Evolutionary conservation across 345 rosid species (phyloP).

Genomic region (Cardamine resedifolia): DNA sequence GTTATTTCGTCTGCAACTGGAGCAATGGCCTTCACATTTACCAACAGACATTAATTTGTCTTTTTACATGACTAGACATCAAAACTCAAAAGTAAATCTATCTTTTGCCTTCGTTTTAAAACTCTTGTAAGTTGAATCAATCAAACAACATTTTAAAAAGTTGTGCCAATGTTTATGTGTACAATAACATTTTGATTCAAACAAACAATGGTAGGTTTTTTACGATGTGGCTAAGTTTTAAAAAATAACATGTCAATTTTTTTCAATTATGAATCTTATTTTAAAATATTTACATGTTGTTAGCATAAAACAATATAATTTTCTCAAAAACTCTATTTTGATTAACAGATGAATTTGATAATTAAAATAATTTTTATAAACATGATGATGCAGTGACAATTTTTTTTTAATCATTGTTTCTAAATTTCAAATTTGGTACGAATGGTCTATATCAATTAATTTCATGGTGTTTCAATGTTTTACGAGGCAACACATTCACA

Average conservation of each 20-base stretch:
- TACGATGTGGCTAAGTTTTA: neutral
- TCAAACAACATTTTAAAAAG: neutral
- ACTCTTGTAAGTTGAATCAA: slow-evolving; percentile 5
- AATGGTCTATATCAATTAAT: neutral
- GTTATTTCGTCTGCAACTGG: neutral
- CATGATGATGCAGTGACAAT: neutral
- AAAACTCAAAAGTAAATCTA: neutral
- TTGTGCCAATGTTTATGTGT: slow-evolving; percentile 16
- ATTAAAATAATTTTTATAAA: neutral
- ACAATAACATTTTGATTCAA: neutral
- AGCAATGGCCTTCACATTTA: neutral
- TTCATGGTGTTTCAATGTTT: neutral
- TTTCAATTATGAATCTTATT: neutral
- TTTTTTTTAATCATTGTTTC: neutral
- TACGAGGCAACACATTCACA: neutral
- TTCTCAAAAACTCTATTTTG: neutral
- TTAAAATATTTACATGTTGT: neutral
- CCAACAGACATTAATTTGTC: slow-evolving; percentile 12
- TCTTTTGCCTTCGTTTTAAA: slow-evolving; percentile 1
- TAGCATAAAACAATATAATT: neutral
- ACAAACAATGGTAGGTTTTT: neutral
- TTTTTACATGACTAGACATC: slow-evolving; percentile 28
- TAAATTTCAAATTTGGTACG: neutral
- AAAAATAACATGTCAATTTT: neutral
- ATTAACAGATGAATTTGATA: neutral